These are phyloP conservation scores for Hypomyces perniciosus DNA, from an alignment of 2,329 filamentous ascomycete species.

Conservation along the genomic window DNA sequence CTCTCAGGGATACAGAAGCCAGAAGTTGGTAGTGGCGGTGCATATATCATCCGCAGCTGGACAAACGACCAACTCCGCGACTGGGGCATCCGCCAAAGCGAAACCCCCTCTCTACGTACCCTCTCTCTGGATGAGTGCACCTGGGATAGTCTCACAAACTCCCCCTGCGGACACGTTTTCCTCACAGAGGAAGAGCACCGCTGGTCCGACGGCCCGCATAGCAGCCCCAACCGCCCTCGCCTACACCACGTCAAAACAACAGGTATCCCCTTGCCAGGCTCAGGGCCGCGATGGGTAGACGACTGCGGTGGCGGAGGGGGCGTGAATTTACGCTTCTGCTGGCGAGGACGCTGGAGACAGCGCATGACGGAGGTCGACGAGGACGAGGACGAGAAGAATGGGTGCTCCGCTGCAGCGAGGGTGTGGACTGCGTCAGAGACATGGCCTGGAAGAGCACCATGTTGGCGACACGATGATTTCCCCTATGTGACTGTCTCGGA, in stretches of 20 bases:
- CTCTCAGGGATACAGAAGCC: slow-evolving; percentile 34
- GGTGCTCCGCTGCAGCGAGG: background rate
- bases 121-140: slow-evolving; percentile 43
- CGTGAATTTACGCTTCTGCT: slow-evolving; percentile 35
- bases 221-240: slow-evolving; percentile 32
- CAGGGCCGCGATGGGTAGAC: slow-evolving; percentile 45
- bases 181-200: slow-evolving; percentile 51
- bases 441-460: slow-evolving; percentile 29
- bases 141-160: slow-evolving; percentile 27
- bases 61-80: slow-evolving; percentile 46
- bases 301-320: slow-evolving; percentile 40
- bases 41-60: slow-evolving; percentile 44
- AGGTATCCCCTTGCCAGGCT: slow-evolving; percentile 46
- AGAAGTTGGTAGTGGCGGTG: slow-evolving; percentile 24
- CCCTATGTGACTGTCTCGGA: slow-evolving; percentile 44
- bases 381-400: background rate
- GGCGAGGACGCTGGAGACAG: slow-evolving; percentile 19
- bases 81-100: slow-evolving; percentile 47
- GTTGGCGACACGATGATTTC: slow-evolving; percentile 50
- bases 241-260: slow-evolving; percentile 43
- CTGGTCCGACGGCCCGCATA: slow-evolving; percentile 42
- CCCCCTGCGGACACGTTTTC: slow-evolving; percentile 38
- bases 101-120: slow-evolving; percentile 42
- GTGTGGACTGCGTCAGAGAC: slow-evolving; percentile 5
- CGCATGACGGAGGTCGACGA: background rate